A percentile compares a stretch with the other conserved stretches of the same genome.
phyloP scores from a whole-genome alignment of 2,329 filamentous ascomycete genomes.

The Epicoccum nigrum region DNA sequence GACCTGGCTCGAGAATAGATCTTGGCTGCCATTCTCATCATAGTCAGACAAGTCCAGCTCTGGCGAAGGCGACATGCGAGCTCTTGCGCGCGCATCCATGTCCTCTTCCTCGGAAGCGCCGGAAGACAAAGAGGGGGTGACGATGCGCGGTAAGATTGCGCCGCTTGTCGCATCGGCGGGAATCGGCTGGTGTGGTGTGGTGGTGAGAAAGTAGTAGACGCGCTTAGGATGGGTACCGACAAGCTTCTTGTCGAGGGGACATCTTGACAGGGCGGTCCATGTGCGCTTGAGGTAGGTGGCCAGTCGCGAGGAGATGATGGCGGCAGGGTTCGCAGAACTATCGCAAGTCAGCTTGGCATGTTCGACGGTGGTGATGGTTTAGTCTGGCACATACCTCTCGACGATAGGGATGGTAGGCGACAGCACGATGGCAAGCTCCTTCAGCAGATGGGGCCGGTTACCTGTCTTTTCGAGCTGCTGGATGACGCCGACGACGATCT shows the following conservation, averaged over 20 bases:
- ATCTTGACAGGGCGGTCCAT: slow-evolving; percentile 77
- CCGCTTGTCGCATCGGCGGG: slow-evolving; percentile 67
- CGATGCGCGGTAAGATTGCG: slow-evolving; percentile 62
- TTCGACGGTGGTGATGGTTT: slow-evolving; percentile 24
- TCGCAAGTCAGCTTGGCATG: slow-evolving; percentile 43
- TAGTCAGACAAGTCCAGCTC: slow-evolving; percentile 93
- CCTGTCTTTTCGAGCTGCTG: slow-evolving; percentile 85
- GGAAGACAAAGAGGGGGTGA: slow-evolving; percentile 86
- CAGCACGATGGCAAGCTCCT: slow-evolving; percentile 85
- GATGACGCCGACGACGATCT: slow-evolving; percentile 91
- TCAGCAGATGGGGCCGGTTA: slow-evolving; percentile 92
- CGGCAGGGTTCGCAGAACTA: slow-evolving; percentile 94
- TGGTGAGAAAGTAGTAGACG: slow-evolving; percentile 95
- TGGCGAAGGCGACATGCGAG: slow-evolving; percentile 83
- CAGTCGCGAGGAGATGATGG: slow-evolving; percentile 91
- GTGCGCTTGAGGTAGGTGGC: slow-evolving; percentile 87
- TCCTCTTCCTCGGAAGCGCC: slow-evolving; percentile 74
- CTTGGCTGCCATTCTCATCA: slow-evolving; percentile 66
- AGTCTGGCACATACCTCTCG: slow-evolving; percentile 75
- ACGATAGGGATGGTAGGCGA: slow-evolving; percentile 79
- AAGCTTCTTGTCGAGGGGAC: slow-evolving; percentile 90
- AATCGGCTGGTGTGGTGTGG: slow-evolving; percentile 80
- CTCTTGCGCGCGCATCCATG: slow-evolving; percentile 62
- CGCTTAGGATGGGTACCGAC: slow-evolving; percentile 91
- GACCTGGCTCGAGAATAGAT: slow-evolving; percentile 63